These are phyloP conservation scores for Leccinum uliginosum DNA, from an alignment of 768 basidiomycete species.

Conservation along the genomic window DNA sequence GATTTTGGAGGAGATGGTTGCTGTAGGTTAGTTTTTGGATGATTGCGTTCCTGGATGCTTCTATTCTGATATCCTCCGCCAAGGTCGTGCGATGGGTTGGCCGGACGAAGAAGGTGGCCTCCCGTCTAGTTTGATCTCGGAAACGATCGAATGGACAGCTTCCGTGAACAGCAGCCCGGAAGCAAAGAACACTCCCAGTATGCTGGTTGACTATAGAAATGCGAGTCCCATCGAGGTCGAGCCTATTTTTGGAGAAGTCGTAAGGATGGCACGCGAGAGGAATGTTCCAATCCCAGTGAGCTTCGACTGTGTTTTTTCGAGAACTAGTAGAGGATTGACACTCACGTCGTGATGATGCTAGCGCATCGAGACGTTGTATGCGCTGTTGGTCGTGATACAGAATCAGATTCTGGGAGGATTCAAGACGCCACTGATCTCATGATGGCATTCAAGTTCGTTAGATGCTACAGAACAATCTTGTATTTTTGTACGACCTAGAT, in stretches of 20 bases:
- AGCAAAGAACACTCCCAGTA: slow-evolving; percentile 51
- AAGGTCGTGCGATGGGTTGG: slow-evolving; percentile 32
- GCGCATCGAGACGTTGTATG: slow-evolving; percentile 63
- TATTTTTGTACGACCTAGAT: background rate
- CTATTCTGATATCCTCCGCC: slow-evolving; percentile 1
- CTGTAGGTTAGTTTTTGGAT: slow-evolving; percentile 31
- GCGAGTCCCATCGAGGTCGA: slow-evolving; percentile 64
- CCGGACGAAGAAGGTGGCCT: slow-evolving; percentile 43
- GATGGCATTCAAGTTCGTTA: too few species aligned
- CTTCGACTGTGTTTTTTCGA: background rate
- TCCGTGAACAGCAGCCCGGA: slow-evolving; percentile 38
- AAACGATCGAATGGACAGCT: slow-evolving; percentile 37
- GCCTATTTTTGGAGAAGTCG: slow-evolving; percentile 57
- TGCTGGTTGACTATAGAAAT: slow-evolving; percentile 50
- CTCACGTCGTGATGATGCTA: slow-evolving; percentile 19
- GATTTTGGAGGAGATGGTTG: slow-evolving; percentile 42
- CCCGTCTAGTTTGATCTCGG: slow-evolving; percentile 39
- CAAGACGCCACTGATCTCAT: slow-evolving; percentile 4
- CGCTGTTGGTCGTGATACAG: slow-evolving; percentile 54
- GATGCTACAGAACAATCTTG: background rate
- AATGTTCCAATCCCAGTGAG: slow-evolving; percentile 15
- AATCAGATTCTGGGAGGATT: slow-evolving; percentile 49
- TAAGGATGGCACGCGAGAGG: slow-evolving; percentile 14
- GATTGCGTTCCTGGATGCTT: background rate
- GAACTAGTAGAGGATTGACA: background rate